Percentiles rank a stretch among this genome's conserved stretches.
These are phyloP conservation scores for Umbelopsis vinacea DNA, from an alignment of 192 early-diverging fungal genomes.

Conservation along the genomic window DNA sequence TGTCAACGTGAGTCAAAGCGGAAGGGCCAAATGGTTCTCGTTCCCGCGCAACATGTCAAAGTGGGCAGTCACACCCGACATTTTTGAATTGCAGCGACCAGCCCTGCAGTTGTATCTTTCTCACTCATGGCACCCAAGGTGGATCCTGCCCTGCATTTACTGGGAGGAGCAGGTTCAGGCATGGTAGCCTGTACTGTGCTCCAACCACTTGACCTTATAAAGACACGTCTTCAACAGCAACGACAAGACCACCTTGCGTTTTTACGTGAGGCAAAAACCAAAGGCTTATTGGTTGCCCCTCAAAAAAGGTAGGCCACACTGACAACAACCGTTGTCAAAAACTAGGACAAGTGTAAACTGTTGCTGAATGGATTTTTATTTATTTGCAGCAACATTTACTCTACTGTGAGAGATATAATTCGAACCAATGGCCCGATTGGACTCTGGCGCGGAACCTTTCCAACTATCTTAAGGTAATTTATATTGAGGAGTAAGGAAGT, in stretches of 20 bases:
- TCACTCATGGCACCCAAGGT: slow-evolving; percentile 7
- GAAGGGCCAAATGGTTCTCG: no score
- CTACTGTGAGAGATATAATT: slow-evolving; percentile 65
- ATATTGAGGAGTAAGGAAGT: not conserved
- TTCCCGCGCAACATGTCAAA: no score
- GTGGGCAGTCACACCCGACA: slow-evolving; percentile 19
- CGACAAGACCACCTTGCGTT: slow-evolving; percentile 59
- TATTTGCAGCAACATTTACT: slow-evolving; percentile 52
- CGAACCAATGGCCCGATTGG: slow-evolving; percentile 57
- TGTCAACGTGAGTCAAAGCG: no score
- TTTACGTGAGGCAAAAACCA: slow-evolving; percentile 44
- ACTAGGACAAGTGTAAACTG: not conserved
- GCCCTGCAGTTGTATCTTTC: not conserved
- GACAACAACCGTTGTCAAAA: not conserved
- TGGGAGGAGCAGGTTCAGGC: slow-evolving; percentile 80
- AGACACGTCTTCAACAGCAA: slow-evolving; percentile 78
- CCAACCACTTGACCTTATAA: slow-evolving; percentile 90
- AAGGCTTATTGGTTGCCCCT: slow-evolving; percentile 48
- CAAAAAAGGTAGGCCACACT: slow-evolving; percentile 49
- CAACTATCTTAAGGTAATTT: slow-evolving; percentile 67
- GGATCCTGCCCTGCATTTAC: slow-evolving; percentile 61
- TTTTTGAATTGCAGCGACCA: not conserved
- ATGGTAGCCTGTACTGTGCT: slow-evolving; percentile 76
- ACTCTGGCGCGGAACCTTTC: slow-evolving; percentile 83
- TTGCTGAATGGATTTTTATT: not conserved